Conservation (phyloP, 768 basidiomycete species). For the Boletus rex-veris region DNA sequence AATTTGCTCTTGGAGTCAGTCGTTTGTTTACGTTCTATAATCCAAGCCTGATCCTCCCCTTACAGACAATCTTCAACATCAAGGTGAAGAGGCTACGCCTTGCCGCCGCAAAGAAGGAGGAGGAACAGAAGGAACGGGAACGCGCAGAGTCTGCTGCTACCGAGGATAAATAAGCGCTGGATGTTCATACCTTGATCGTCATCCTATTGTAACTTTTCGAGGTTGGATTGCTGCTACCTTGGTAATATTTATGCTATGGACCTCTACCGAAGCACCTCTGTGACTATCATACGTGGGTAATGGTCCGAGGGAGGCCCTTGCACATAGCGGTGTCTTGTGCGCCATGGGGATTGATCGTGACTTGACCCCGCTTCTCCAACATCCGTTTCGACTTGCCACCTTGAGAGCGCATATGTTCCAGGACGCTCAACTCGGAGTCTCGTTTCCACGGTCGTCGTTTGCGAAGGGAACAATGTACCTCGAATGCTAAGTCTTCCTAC, state of each 20-base stretch:
- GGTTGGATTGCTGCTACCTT: background rate
- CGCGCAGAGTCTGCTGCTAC: slow-evolving; percentile 20
- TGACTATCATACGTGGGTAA: slow-evolving; percentile 35
- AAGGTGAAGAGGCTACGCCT: slow-evolving; percentile 62
- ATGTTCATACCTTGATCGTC: slow-evolving; percentile 15
- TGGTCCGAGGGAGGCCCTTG: slow-evolving; percentile 34
- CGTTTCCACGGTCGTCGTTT: slow-evolving; percentile 41
- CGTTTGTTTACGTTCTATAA: background rate
- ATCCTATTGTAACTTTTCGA: background rate
- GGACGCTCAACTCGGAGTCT: slow-evolving; percentile 60
- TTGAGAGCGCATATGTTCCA: slow-evolving; percentile 59
- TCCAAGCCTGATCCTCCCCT: background rate
- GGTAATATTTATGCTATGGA: slow-evolving; percentile 14
- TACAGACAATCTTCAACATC: slow-evolving; percentile 70
- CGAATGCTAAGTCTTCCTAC: slow-evolving; percentile 65
- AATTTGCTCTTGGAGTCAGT: slow-evolving; percentile 73
- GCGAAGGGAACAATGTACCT: slow-evolving; percentile 51
- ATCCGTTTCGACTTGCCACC: slow-evolving; percentile 68
- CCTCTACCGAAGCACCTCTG: slow-evolving; percentile 10
- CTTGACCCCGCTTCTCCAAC: slow-evolving; percentile 41
- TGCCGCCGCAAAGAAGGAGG: slow-evolving; percentile 51
- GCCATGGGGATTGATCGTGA: slow-evolving; percentile 26
- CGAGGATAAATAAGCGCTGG: slow-evolving; percentile 16
- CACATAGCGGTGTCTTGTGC: slow-evolving; percentile 38
- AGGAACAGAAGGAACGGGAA: slow-evolving; percentile 34